Evolutionary conservation across 768 basidiomycete species (phyloP).

Genomic region (Phlebiopsis gigantea): DNA sequence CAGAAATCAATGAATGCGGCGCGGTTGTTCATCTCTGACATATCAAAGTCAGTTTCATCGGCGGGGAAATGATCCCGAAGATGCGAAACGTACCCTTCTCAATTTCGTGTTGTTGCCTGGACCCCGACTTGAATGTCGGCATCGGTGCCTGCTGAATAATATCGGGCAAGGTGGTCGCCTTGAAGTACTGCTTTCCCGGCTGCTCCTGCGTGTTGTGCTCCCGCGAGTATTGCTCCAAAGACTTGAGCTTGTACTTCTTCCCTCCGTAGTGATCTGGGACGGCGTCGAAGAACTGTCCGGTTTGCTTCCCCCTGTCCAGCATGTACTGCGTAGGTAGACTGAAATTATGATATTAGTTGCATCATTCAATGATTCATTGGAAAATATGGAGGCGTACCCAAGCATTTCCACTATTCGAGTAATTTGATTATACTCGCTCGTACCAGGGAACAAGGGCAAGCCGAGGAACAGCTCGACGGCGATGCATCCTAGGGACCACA

Average conservation of each 20-base stretch:
- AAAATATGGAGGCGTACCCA: slow-evolving; percentile 54
- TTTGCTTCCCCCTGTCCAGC: slow-evolving; percentile 96
- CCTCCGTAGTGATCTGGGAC: slow-evolving; percentile 69
- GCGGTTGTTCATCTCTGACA: slow-evolving; percentile 84
- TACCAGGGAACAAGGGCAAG: slow-evolving; percentile 94
- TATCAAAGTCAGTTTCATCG: neutral
- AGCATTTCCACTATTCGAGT: slow-evolving; percentile 98
- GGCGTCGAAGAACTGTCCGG: slow-evolving; percentile 86
- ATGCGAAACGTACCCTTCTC: slow-evolving; percentile 68
- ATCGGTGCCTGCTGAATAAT: slow-evolving; percentile 97
- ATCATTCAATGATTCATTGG: neutral
- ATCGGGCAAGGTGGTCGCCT: slow-evolving; percentile 87
- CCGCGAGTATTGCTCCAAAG: slow-evolving; percentile 89
- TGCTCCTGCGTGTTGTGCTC: slow-evolving; percentile 96
- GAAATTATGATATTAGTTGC: slow-evolving; percentile 1
- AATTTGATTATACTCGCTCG: slow-evolving; percentile 98
- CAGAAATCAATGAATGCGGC: slow-evolving; percentile 98
- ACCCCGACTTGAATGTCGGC: slow-evolving; percentile 72
- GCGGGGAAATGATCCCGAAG: neutral
- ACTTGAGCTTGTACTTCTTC: slow-evolving; percentile 85
- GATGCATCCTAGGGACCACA: slow-evolving; percentile 99
- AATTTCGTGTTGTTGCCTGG: slow-evolving; percentile 68
- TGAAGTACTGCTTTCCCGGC: slow-evolving; percentile 98
- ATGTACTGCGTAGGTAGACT: slow-evolving; percentile 90
- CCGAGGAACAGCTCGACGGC: slow-evolving; percentile 95